Conservation (phyloP, 345 rosid genomes). For the Gossypium anomalum region DNA sequence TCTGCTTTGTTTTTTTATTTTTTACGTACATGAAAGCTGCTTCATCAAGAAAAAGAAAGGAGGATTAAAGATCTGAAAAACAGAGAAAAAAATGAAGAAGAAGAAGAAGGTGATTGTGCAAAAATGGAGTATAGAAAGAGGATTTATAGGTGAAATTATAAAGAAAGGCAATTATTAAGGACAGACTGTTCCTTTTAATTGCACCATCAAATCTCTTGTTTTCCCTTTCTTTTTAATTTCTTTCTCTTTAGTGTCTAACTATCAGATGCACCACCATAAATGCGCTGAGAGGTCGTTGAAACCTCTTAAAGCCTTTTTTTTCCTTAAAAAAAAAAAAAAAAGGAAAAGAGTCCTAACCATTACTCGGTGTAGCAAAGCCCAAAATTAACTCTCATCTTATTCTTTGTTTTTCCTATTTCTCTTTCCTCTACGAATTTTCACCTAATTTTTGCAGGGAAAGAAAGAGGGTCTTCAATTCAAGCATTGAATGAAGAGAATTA, state of each 20-base stretch:
- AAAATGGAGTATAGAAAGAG: conserved; percentile 25
- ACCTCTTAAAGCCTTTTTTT: conserved; percentile 16
- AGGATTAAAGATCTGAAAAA: conserved; percentile 5
- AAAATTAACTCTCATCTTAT: background rate
- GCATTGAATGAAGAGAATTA: conserved; percentile 55
- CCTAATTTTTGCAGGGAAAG: conserved; percentile 58
- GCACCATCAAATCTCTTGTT: conserved; percentile 20
- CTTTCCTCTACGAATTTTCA: conserved; percentile 18
- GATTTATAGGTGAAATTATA: conserved; percentile 46
- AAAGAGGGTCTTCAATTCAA: conserved; percentile 33
- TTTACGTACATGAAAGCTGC: background rate
- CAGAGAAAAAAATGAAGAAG: conserved; percentile 2
- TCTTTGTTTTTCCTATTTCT: background rate
- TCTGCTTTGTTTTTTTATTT: background rate
- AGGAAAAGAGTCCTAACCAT: background rate
- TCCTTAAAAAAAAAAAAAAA: background rate
- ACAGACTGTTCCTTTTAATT: conserved; percentile 51
- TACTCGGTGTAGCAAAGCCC: background rate
- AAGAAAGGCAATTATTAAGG: conserved; percentile 46
- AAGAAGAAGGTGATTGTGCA: conserved; percentile 18
- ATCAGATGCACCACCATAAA: conserved; percentile 48
- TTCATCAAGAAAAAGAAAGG: conserved; percentile 11
- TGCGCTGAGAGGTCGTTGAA: conserved; percentile 47
- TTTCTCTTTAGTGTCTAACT: conserved; percentile 16
- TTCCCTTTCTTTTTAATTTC: background rate